Conservation (phyloP, 163 green algal genomes). For the Volvox carteri region DNA sequence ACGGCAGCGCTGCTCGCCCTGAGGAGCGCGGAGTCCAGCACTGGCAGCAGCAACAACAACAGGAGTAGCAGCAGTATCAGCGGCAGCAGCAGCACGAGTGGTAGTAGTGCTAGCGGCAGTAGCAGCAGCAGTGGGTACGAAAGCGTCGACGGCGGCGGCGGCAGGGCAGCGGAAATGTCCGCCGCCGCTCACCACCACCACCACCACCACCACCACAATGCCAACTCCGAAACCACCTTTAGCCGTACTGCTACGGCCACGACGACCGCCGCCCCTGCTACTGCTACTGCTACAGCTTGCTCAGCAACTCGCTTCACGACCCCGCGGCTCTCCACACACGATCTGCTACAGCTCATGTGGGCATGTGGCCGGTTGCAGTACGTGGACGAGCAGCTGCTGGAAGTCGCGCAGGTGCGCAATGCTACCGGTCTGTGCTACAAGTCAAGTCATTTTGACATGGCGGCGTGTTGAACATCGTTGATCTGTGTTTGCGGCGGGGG, state of each 20-base stretch:
- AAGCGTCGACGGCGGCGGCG: too few relatives aligned
- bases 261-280: background rate
- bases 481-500: too few relatives aligned
- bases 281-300: background rate
- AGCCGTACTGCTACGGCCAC: background rate
- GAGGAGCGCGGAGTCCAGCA: background rate
- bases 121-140: background rate
- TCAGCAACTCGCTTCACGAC: background rate
- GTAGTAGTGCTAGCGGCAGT: background rate
- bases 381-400: background rate
- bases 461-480: too few relatives aligned
- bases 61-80: background rate
- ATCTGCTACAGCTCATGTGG: constrained; percentile 28
- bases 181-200: background rate
- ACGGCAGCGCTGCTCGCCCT: background rate
- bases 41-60: background rate
- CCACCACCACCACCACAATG: background rate
- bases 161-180: background rate
- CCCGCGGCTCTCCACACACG: background rate
- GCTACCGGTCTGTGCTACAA: too few relatives aligned
- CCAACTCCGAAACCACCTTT: background rate
- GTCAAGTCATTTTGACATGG: too few relatives aligned
- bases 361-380: constrained; percentile 23
- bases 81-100: background rate
- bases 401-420: constrained; percentile 10